Evolutionary conservation across 352 stramenopile species (phyloP), one percentile per base, ranked within the genome.

Genomic region (Pythium sukuiense): DNA sequence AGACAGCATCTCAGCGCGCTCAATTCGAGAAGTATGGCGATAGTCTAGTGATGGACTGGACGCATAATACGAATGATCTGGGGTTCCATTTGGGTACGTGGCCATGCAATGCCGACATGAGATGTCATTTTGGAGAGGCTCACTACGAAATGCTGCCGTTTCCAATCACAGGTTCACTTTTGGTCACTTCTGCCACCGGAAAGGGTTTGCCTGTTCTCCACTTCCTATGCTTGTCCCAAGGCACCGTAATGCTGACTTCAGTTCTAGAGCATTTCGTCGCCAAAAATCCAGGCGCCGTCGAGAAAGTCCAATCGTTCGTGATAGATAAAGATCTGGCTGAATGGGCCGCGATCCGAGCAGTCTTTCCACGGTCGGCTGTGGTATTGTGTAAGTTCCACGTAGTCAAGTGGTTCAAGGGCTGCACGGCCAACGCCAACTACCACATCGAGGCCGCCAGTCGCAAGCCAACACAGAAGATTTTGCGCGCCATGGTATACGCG

Each of bases 271-370:
- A 55, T 30, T 69, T 73, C n/a, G 45, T 30, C 9, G 32, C 6
- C 26, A 26, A 14, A 2, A 57, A 57, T 57, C 50, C 30, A 20
- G 50, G 50, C 26, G 50, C 50, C 8, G 14, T 33, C 8, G 20
- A 50, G 2, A 39, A 49, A 2, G 61, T 65, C 0, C 46, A 60
- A 26, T 64, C 66, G 3, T 55, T 73, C 11, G 39, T 73, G 1
- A 73, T 73, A 12, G 66, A 69, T 33, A 69, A 69, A 37, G 67
- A 73, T 41, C 61, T 69, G 2, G 62, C 18, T 1, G 67, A 73
- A 18, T 73, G 61, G 61, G 6, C 1, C 0, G 26, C 20, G n/a
- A 30, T 53, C 45, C n/a, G 24, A 2, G 24, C 45, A 29, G 9
- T 53, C 8, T 26, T 53, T 12, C 24, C 45, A 3, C 18, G 24